A percentile compares a stretch with the other conserved stretches of the same genome.
phyloP scores from a whole-genome alignment of 2,329 filamentous ascomycete genomes.

The Dothiorella sarmentorum region DNA sequence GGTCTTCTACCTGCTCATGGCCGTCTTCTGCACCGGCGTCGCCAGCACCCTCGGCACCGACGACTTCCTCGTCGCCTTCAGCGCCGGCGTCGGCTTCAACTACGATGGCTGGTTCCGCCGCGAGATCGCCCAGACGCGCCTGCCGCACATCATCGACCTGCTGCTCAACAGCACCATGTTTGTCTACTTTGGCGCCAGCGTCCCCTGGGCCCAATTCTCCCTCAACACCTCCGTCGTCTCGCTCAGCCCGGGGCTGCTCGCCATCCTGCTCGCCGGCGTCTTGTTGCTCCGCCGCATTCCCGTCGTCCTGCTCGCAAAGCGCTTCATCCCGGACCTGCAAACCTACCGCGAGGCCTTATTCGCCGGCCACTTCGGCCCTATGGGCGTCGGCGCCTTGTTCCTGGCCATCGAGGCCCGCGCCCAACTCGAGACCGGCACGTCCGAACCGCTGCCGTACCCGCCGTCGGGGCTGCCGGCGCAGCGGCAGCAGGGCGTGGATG shows the following conservation, averaged over 20 bases:
- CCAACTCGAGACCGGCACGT: slow-evolving; percentile 49
- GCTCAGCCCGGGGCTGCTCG: slow-evolving; percentile 43
- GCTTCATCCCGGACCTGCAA: slow-evolving; percentile 47
- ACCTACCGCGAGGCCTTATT: slow-evolving; percentile 54
- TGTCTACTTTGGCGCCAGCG: slow-evolving; percentile 54
- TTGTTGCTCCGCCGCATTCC: slow-evolving; percentile 53
- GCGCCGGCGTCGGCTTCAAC: slow-evolving; percentile 54
- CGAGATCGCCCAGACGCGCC: slow-evolving; percentile 36
- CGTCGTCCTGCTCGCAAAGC: slow-evolving; percentile 47
- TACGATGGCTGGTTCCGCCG: slow-evolving; percentile 53
- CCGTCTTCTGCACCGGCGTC: slow-evolving; percentile 51
- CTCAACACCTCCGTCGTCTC: slow-evolving; percentile 22
- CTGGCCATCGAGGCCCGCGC: slow-evolving; percentile 55
- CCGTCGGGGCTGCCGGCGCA: slow-evolving; percentile 34
- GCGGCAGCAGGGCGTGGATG: slow-evolving; percentile 39
- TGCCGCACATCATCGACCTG: slow-evolving; percentile 53
- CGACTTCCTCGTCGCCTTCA: slow-evolving; percentile 56
- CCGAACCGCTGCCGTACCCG: slow-evolving; percentile 44
- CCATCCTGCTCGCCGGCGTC: slow-evolving; percentile 48
- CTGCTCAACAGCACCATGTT: slow-evolving; percentile 56
- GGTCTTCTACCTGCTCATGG: slow-evolving; percentile 55
- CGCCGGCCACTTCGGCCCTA: slow-evolving; percentile 56
- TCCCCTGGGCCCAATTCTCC: slow-evolving; percentile 49
- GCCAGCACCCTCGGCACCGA: slow-evolving; percentile 52
- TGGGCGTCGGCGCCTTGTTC: slow-evolving; percentile 56